Percentiles rank a stretch among this genome's conserved stretches.
phyloP scores from a whole-genome alignment of 192 early-diverging fungal species.

The Coemansia sp. region DNA sequence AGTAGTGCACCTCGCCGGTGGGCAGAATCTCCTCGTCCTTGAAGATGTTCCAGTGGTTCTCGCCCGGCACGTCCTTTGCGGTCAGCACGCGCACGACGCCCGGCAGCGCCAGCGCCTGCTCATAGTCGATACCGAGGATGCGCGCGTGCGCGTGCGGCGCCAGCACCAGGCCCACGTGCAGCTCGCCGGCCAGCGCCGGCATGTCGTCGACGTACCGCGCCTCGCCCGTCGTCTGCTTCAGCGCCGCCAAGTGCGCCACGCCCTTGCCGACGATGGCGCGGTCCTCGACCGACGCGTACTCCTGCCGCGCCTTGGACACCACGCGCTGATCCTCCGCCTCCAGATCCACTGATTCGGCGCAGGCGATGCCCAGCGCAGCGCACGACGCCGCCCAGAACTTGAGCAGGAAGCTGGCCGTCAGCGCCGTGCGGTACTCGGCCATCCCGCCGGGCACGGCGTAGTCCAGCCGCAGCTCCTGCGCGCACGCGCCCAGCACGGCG shows the following conservation, averaged over 20 bases:
- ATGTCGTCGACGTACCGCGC: slow-evolving; percentile 88
- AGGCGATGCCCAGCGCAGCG: slow-evolving; percentile 9
- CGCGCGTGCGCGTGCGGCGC: slow-evolving; percentile 70
- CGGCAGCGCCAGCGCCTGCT: slow-evolving; percentile 61
- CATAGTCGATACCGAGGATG: slow-evolving; percentile 63
- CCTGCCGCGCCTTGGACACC: slow-evolving; percentile 42
- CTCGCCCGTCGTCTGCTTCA: slow-evolving; percentile 87
- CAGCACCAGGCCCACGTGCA: slow-evolving; percentile 70
- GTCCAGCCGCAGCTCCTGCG: slow-evolving; percentile 53
- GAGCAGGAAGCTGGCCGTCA: slow-evolving; percentile 64
- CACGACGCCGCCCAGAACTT: slow-evolving; percentile 66
- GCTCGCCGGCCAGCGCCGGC: slow-evolving; percentile 68
- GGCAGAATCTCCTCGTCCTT: slow-evolving; percentile 85
- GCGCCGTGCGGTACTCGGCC: slow-evolving; percentile 67
- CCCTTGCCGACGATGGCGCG: slow-evolving; percentile 63
- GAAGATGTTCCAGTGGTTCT: slow-evolving; percentile 61
- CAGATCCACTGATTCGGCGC: slow-evolving; percentile 19
- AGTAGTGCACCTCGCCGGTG: slow-evolving; percentile 63
- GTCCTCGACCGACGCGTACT: slow-evolving; percentile 49
- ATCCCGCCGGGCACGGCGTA: slow-evolving; percentile 66
- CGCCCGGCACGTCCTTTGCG: slow-evolving; percentile 71
- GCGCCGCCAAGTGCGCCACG: slow-evolving; percentile 71
- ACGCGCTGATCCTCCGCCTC: slow-evolving; percentile 14
- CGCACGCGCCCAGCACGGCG: slow-evolving; percentile 40
- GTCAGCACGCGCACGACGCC: slow-evolving; percentile 73